Percentiles rank a stretch among this genome's conserved stretches.
These are phyloP conservation scores for Amylocarpus encephaloides DNA, from an alignment of 2,329 filamentous ascomycete species.

Conservation along the genomic window DNA sequence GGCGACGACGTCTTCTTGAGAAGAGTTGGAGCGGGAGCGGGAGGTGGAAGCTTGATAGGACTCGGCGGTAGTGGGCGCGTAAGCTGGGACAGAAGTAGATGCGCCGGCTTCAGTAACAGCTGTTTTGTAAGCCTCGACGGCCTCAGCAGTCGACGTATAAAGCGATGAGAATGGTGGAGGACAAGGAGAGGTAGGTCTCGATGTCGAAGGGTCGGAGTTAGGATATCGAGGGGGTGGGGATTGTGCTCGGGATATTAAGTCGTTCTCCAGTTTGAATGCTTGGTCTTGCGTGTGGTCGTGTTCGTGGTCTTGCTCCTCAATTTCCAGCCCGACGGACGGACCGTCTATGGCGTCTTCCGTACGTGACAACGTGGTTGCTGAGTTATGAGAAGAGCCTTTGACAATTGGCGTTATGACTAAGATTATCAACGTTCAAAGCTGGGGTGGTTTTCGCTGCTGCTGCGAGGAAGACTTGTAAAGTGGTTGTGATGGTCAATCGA, in stretches of 20 bases:
- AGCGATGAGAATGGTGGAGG: conserved; percentile 57
- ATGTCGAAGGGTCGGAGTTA: conserved; percentile 44
- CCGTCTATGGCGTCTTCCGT: conserved; percentile 39
- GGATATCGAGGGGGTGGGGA: conserved; percentile 57
- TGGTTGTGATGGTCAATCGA: background rate
- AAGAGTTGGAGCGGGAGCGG: background rate
- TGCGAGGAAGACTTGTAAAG: background rate
- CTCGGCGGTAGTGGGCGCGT: conserved; percentile 40
- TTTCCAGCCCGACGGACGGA: conserved; percentile 37
- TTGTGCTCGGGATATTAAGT: conserved; percentile 34
- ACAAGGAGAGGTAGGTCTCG: conserved; percentile 35
- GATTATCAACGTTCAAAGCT: too few relatives aligned
- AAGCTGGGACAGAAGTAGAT: conserved; percentile 44
- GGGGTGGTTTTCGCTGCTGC: too few relatives aligned
- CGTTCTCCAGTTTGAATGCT: conserved; percentile 31
- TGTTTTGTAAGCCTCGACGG: conserved; percentile 34
- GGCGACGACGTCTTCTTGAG: conserved; percentile 43
- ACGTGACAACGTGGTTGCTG: conserved; percentile 43
- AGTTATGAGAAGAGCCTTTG: conserved; percentile 1
- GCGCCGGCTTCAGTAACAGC: conserved; percentile 34
- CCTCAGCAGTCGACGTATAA: conserved; percentile 39
- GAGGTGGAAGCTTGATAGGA: conserved; percentile 25
- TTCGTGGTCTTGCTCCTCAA: conserved; percentile 9
- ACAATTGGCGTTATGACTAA: too few relatives aligned
- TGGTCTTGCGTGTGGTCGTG: conserved; percentile 16